Conservation (phyloP, 306 rosid species). For the Begonia fuchsioides region DNA sequence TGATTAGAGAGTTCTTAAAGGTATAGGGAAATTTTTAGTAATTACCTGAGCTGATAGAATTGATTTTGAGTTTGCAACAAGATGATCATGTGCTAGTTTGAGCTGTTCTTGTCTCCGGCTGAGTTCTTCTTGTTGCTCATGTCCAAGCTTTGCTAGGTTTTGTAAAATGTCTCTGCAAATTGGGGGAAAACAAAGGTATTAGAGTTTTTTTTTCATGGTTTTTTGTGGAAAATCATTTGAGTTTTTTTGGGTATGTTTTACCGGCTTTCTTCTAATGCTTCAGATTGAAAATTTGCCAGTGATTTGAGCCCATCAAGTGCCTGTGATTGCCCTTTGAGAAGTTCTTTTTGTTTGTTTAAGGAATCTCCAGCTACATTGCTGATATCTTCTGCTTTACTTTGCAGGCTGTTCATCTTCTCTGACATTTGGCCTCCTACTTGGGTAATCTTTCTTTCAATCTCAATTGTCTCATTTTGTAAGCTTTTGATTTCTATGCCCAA, state of each 20-base stretch:
- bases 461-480: slow-evolving; percentile 41
- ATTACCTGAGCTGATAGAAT: slow-evolving; percentile 64
- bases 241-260: too few species aligned
- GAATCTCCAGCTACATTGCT: slow-evolving; percentile 57
- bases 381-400: slow-evolving; percentile 61
- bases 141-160: slow-evolving; percentile 38
- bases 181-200: slow-evolving; percentile 6
- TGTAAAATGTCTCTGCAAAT: too few species aligned
- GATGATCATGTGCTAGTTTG: slow-evolving; percentile 45
- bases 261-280: slow-evolving; percentile 81
- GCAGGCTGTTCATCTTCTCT: slow-evolving; percentile 32
- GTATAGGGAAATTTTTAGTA: too few species aligned
- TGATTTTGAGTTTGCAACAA: slow-evolving; percentile 55
- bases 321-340: slow-evolving; percentile 53
- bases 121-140: slow-evolving; percentile 60
- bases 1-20: not conserved
- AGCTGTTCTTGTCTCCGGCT: slow-evolving; percentile 39
- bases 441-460: slow-evolving; percentile 41
- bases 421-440: slow-evolving; percentile 59
- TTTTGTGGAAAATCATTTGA: too few species aligned
- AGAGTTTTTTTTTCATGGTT: too few species aligned
- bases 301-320: slow-evolving; percentile 45
- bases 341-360: slow-evolving; percentile 58
- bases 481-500: slow-evolving; percentile 42
- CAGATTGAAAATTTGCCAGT: slow-evolving; percentile 43